Base-by-base conservation (phyloP, 169 alveolate species). In the Toxoplasma gondii region DNA sequence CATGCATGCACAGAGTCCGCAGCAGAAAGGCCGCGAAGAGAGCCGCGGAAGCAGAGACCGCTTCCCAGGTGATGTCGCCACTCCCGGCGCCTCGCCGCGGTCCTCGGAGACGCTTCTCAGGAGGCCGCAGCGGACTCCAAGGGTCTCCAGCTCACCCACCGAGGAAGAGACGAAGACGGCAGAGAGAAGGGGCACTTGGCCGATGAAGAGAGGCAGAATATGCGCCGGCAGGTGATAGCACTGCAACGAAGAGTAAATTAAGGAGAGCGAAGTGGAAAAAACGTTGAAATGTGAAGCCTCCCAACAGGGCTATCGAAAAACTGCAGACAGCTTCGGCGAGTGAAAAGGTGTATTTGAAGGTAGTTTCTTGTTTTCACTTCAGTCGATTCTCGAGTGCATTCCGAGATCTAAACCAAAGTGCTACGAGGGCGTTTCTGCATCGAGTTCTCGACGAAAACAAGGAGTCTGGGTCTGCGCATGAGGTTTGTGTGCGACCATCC, bases 101-200 rank as follows among this genome's bases (percentile, higher is more conserved):
- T 49, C 58, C 58, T 4, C 58, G 58, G 58, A 49, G 58, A 49
- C 58, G 12, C n/a, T n/a, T n/a, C 58, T 49, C 58, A 64, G 31
- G 38, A 82, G 90, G 64, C 90, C 90, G 90, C 41, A 82, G 19
- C 67, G 69, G 19, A 38, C 67, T 1, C 69, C 90, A 36, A 82
- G 90, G 54, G 53, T 49, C 90, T 82, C 90, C 64, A 82, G 29
- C 41, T 82, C 41, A 41, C 10, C 69, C 38, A 27, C 67, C 1
- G 69, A 10, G 34, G 90, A 12, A 9, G 69, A 2, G 39, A 29
- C 5, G 44, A 82, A 44, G 29, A 82, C 64, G 1, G 67, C 29
- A 24, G n/a, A 10, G 44, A 43, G 90, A 10, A 82, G 90, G 19
- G 64, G 38, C 64, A 67, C 44, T 31, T 39, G 64, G 69, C 67